Conservation (phyloP, 208 protist species). For the Crithidia sp. region DNA sequence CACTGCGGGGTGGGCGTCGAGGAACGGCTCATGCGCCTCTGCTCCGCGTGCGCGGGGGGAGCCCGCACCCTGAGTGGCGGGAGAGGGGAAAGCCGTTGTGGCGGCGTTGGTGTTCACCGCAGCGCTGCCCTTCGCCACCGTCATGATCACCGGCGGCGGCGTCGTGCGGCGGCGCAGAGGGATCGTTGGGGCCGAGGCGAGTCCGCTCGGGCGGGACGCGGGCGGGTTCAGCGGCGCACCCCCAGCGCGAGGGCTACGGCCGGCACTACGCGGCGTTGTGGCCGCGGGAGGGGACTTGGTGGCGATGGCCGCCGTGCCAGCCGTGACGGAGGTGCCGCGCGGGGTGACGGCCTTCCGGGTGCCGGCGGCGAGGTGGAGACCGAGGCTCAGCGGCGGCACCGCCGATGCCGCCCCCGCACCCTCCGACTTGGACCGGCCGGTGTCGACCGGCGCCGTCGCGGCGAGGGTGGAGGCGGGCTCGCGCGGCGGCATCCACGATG, state of each 20-base stretch:
- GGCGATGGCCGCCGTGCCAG: background rate
- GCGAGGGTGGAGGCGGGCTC: background rate
- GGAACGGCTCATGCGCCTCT: constrained; percentile 15
- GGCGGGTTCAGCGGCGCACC: constrained; percentile 2
- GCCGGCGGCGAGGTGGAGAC: background rate
- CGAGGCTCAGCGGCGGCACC: background rate
- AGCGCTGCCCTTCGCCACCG: background rate
- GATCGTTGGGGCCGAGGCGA: constrained; percentile 10
- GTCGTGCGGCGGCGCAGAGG: background rate
- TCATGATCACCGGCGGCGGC: background rate
- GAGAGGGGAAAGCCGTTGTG: background rate
- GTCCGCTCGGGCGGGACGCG: background rate
- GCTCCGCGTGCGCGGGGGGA: background rate
- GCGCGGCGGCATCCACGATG: constrained; percentile 5
- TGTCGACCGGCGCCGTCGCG: background rate
- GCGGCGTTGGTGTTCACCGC: background rate
- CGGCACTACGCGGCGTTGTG: background rate
- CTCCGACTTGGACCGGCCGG: constrained; percentile 16
- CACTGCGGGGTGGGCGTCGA: background rate
- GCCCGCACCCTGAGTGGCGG: background rate
- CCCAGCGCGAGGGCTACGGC: background rate
- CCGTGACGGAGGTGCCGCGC: background rate
- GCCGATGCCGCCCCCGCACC: background rate
- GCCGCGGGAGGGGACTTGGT: background rate
- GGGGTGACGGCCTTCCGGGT: background rate